These are phyloP conservation scores for Heterobasidion annosum DNA, from an alignment of 1,284 basidiomycete species.

Conservation along the genomic window DNA sequence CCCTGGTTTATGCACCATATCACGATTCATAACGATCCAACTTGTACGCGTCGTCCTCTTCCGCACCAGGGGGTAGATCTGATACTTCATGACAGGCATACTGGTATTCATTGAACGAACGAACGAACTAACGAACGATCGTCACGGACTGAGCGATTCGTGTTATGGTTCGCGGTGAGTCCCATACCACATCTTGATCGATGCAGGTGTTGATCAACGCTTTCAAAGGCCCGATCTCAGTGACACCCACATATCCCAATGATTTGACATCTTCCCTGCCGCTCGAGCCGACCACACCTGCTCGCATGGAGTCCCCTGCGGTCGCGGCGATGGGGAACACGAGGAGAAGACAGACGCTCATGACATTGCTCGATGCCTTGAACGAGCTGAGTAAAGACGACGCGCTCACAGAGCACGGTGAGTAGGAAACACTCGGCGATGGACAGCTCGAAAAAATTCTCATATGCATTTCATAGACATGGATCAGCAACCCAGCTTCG, in stretches of 20 bases:
- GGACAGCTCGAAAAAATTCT: background rate
- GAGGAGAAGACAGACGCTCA: constrained; percentile 46
- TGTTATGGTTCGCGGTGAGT: background rate
- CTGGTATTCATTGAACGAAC: too few relatives aligned
- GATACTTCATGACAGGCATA: too few relatives aligned
- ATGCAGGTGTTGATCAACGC: background rate
- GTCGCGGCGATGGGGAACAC: background rate
- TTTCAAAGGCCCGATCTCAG: background rate
- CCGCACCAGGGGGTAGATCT: too few relatives aligned
- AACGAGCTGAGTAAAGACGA: constrained; percentile 49
- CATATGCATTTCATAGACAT: constrained; percentile 14
- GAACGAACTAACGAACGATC: too few relatives aligned
- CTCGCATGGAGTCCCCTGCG: background rate
- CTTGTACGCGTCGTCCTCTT: too few relatives aligned
- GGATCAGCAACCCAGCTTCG: constrained; percentile 34
- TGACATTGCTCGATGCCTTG: constrained; percentile 53
- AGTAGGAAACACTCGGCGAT: constrained; percentile 4
- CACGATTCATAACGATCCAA: too few relatives aligned
- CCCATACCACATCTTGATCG: background rate
- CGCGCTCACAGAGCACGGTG: constrained; percentile 19
- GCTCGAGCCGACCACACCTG: background rate
- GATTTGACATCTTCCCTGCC: background rate
- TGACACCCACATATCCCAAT: background rate
- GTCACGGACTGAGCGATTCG: too few relatives aligned
- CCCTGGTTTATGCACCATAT: too few relatives aligned